Evolutionary conservation across 2,329 filamentous ascomycete species (phyloP).

Genomic region (Graphilbum fragrans): DNA sequence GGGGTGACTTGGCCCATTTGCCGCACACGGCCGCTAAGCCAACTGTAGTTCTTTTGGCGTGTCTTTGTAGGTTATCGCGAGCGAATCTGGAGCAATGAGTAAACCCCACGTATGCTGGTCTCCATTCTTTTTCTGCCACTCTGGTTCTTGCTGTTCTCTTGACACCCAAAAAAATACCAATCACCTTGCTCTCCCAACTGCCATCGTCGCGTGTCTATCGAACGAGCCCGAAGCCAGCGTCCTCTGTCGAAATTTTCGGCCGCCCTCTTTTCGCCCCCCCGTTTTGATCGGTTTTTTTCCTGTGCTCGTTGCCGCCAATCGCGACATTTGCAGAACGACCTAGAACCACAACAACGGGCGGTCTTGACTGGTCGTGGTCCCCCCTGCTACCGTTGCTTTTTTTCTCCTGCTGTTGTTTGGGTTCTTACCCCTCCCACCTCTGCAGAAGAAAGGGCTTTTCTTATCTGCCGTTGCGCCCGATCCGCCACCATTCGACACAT

Average conservation of each 20-base stretch:
- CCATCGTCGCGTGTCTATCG: not conserved
- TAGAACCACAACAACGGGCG: not conserved
- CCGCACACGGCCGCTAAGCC: not conserved
- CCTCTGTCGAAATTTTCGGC: not conserved
- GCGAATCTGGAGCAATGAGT: slow-evolving; percentile 1
- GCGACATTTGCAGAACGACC: too few species aligned
- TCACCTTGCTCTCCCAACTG: not conserved
- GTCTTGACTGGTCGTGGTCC: not conserved
- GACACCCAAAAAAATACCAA: not conserved
- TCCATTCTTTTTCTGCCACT: slow-evolving; percentile 1
- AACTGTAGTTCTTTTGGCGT: not conserved
- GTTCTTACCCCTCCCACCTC: too few species aligned
- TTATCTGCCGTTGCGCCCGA: too few species aligned
- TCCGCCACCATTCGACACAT: too few species aligned
- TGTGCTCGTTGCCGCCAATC: not conserved
- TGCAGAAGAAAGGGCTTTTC: too few species aligned
- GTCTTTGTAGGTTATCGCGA: not conserved
- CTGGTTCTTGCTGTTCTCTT: slow-evolving; percentile 1
- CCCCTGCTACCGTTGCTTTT: not conserved
- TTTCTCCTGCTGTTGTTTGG: not conserved
- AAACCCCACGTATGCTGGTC: slow-evolving; percentile 9
- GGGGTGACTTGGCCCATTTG: too few species aligned
- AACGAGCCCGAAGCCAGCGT: not conserved
- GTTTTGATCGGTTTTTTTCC: too few species aligned
- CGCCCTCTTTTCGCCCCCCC: not conserved